Conservation (phyloP, 2,329 filamentous ascomycete genomes). For the Dactylellina sp. region DNA sequence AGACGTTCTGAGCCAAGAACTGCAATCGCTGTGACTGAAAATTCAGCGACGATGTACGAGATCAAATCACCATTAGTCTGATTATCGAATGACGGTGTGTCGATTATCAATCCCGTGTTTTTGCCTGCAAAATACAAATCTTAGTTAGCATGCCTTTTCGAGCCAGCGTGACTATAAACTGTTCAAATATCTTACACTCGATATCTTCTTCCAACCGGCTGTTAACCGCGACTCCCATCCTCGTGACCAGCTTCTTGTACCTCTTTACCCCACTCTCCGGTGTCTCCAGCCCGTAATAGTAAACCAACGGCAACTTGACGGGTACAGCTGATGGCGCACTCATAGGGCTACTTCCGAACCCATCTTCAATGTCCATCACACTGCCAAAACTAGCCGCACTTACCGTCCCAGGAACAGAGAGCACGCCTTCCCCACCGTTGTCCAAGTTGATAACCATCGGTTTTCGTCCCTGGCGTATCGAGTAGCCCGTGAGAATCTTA, state of each 20-base stretch:
- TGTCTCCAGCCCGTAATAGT: constrained; percentile 81
- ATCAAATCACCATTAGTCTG: constrained; percentile 78
- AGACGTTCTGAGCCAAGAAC: constrained; percentile 83
- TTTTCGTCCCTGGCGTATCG: constrained; percentile 77
- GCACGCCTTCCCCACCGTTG: constrained; percentile 77
- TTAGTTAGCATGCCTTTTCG: neutral
- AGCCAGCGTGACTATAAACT: neutral
- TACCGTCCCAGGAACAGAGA: constrained; percentile 82
- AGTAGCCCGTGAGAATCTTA: constrained; percentile 82
- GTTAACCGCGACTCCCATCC: constrained; percentile 81
- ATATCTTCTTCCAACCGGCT: constrained; percentile 81
- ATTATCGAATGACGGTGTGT: constrained; percentile 79
- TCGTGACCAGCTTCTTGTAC: constrained; percentile 79
- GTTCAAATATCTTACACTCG: constrained; percentile 61
- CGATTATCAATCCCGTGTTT: constrained; percentile 82
- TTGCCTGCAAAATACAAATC: constrained; percentile 62
- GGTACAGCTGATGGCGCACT: constrained; percentile 88
- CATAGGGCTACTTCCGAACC: constrained; percentile 90
- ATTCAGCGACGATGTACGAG: constrained; percentile 79
- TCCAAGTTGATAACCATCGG: constrained; percentile 88
- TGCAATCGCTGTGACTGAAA: constrained; percentile 75
- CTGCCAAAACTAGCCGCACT: constrained; percentile 88
- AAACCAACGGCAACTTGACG: constrained; percentile 90
- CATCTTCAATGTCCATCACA: constrained; percentile 86
- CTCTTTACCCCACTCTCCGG: constrained; percentile 78